Percentiles rank a stretch among this genome's conserved stretches.
Conservation (phyloP, 805 yeast species). For the Sugiyamaella floridensis region DNA sequence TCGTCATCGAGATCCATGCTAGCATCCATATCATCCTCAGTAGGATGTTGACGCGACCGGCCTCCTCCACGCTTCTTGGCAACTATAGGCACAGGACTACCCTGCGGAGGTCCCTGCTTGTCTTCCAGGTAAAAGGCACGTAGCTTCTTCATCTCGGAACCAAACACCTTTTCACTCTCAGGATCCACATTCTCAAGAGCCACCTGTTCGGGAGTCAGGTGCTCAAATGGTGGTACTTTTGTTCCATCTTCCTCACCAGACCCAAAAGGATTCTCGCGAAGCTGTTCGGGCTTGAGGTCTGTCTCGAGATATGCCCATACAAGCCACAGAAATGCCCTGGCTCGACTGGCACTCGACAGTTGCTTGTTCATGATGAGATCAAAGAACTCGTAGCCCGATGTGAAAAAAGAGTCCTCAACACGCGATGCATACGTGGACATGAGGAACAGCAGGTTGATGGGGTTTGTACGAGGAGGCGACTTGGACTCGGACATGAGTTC, state of each 20-base stretch:
- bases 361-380: conserved; percentile 63
- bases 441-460: conserved; percentile 69
- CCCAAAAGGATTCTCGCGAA: conserved; percentile 54
- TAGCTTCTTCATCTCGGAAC: conserved; percentile 35
- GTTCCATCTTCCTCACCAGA: conserved; percentile 30
- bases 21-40: neutral
- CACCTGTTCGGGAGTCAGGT: conserved; percentile 25
- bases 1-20: neutral
- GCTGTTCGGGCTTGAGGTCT: conserved; percentile 44
- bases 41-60: neutral
- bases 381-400: conserved; percentile 47
- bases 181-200: conserved; percentile 40
- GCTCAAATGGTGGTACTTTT: conserved; percentile 34
- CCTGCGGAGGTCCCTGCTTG: neutral
- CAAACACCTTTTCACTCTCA: conserved; percentile 38
- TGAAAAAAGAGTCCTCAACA: conserved; percentile 38
- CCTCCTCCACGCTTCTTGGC: neutral
- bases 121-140: conserved; percentile 33
- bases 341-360: conserved; percentile 59
- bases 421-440: conserved; percentile 56
- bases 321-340: conserved; percentile 74
- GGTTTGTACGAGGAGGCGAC: conserved; percentile 46
- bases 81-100: neutral
- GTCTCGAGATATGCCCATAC: conserved; percentile 77
- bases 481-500: conserved; percentile 35